Evolutionary conservation across 768 basidiomycete species (phyloP).

Genomic region (Thelephora aurantiotincta): DNA sequence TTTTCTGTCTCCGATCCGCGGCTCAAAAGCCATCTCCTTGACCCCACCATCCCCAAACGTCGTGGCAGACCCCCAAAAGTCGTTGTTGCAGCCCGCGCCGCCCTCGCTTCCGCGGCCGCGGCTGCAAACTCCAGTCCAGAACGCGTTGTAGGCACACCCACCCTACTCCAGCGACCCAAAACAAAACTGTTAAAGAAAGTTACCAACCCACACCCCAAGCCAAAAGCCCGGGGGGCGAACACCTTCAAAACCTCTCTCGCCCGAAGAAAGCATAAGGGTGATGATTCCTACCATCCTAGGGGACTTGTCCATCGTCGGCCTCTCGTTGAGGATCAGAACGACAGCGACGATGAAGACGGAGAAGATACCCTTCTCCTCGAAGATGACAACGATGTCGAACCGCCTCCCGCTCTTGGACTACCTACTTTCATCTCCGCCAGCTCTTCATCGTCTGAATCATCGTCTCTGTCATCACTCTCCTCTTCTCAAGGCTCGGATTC

Average conservation of each 20-base stretch:
- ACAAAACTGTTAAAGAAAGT: not conserved
- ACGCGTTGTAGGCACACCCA: not conserved
- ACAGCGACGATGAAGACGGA: constrained; percentile 19
- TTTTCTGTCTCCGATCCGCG: not conserved
- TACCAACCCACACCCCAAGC: not conserved
- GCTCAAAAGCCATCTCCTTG: constrained; percentile 6
- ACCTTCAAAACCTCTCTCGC: not conserved
- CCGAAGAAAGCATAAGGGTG: not conserved
- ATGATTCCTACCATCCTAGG: not conserved
- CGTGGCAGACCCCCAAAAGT: constrained; percentile 45
- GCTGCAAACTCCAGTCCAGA: not conserved
- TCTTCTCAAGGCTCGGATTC: constrained; percentile 10
- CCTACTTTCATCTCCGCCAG: constrained; percentile 56
- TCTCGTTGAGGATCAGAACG: constrained; percentile 1
- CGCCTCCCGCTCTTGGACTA: constrained; percentile 26
- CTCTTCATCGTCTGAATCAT: constrained; percentile 18
- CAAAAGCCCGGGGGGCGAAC: not conserved
- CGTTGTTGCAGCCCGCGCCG: constrained; percentile 21
- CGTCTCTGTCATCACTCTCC: constrained; percentile 34
- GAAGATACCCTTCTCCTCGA: constrained; percentile 12
- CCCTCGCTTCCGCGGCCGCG: constrained; percentile 10
- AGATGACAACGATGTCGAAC: constrained; percentile 19
- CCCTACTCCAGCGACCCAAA: not conserved
- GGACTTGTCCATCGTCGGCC: not conserved
- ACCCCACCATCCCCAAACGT: constrained; percentile 25